Evolutionary conservation across 2,329 filamentous ascomycete species (phyloP).

Genomic region (Lecanoromycetidae sp.): DNA sequence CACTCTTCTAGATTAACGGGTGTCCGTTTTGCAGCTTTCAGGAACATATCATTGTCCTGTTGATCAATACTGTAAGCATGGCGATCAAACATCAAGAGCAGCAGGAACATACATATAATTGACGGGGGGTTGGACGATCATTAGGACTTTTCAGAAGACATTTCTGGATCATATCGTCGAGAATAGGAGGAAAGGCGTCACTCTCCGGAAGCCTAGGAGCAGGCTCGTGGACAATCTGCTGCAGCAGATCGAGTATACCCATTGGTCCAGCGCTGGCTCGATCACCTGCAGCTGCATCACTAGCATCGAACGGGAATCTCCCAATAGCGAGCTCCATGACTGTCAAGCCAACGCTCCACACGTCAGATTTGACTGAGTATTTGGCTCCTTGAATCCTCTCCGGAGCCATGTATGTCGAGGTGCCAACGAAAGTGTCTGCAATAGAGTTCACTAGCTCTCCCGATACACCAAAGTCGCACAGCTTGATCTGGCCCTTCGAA

Average conservation of each 20-base stretch:
- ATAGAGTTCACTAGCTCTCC: constrained; percentile 96
- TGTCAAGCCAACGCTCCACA: constrained; percentile 92
- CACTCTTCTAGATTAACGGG: constrained; percentile 88
- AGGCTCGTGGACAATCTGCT: constrained; percentile 95
- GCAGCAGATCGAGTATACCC: constrained; percentile 87
- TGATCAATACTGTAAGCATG: constrained; percentile 20
- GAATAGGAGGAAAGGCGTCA: constrained; percentile 86
- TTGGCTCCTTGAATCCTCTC: constrained; percentile 94
- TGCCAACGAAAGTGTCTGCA: constrained; percentile 95
- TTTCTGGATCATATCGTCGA: constrained; percentile 95
- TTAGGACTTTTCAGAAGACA: constrained; percentile 85
- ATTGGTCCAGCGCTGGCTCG: constrained; percentile 61
- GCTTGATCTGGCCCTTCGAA: constrained; percentile 85
- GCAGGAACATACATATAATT: constrained; percentile 62
- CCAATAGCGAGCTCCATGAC: constrained; percentile 97
- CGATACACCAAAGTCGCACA: constrained; percentile 98
- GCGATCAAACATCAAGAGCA: neutral
- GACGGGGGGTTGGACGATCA: constrained; percentile 78
- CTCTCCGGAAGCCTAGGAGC: constrained; percentile 90
- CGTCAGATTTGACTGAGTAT: constrained; percentile 96
- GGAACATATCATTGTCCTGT: constrained; percentile 82
- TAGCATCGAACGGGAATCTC: constrained; percentile 83
- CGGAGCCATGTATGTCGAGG: constrained; percentile 97
- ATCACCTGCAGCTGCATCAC: constrained; percentile 62
- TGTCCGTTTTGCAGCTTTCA: constrained; percentile 91